A percentile compares a stretch with the other conserved stretches of the same genome.
Evolutionary conservation across 1,284 basidiomycete genomes (phyloP).

Genomic region (Apiotrichum laibachii): DNA sequence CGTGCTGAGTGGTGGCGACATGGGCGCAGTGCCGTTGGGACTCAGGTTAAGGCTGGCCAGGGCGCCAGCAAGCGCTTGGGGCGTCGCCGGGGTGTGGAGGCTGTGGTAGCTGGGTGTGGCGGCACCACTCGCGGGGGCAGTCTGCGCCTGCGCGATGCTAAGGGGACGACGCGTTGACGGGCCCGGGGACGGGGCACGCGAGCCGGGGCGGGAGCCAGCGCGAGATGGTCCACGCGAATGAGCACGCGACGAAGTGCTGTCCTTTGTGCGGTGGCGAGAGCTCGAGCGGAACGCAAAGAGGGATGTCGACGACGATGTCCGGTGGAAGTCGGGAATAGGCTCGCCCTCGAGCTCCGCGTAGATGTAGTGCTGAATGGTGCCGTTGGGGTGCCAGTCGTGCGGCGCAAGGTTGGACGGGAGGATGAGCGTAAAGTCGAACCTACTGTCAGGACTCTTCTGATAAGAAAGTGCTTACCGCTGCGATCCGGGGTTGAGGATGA

Average conservation of each 20-base stretch:
- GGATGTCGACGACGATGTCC: constrained; percentile 6
- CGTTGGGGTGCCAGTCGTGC: constrained; percentile 35
- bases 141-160: not conserved
- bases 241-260: not conserved
- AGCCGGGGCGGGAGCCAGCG: not conserved
- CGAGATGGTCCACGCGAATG: not conserved
- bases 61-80: constrained; percentile 13
- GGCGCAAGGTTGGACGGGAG: constrained; percentile 29
- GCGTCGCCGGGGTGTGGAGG: not conserved
- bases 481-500: constrained; percentile 24
- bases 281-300: constrained; percentile 17
- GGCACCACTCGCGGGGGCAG: not conserved
- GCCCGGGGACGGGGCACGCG: constrained; percentile 2
- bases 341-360: constrained; percentile 33
- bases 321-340: constrained; percentile 6
- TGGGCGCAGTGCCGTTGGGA: constrained; percentile 3
- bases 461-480: constrained; percentile 23
- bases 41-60: constrained; percentile 16
- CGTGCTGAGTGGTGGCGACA: not conserved
- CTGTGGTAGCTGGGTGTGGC: constrained; percentile 5
- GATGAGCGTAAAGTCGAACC: constrained; percentile 24
- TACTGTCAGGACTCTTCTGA: not conserved
- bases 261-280: not conserved
- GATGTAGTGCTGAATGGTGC: constrained; percentile 25
- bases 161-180: not conserved